Percentiles rank a stretch among this genome's conserved stretches.
phyloP scores from a whole-genome alignment of 1,284 basidiomycete genomes.

The Cryptococcus sp. region DNA sequence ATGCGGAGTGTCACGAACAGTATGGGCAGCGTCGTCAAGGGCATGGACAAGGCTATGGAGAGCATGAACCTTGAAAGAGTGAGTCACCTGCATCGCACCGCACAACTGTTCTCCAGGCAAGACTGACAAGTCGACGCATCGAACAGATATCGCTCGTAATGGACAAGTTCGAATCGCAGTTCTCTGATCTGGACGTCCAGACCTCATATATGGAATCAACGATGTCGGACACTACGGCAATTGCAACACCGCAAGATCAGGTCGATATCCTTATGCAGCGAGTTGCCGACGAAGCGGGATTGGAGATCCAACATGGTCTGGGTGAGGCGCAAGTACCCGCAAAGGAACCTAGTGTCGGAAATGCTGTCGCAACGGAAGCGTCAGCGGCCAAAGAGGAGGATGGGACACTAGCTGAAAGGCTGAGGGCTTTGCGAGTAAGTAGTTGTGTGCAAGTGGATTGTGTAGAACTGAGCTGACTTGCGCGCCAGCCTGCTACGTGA shows the following conservation, averaged over 20 bases:
- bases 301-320: conserved; percentile 91
- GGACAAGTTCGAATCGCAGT: conserved; percentile 98
- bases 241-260: conserved; percentile 94
- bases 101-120: not conserved
- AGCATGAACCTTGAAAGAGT: conserved; percentile 97
- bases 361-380: too few relatives aligned
- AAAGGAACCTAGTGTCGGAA: conserved; percentile 50
- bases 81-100: conserved; percentile 45
- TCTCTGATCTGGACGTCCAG: conserved; percentile 96
- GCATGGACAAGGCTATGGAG: conserved; percentile 99
- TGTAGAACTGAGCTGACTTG: not conserved
- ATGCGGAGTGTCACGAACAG: conserved; percentile 86
- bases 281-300: conserved; percentile 95
- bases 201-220: conserved; percentile 98
- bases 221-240: conserved; percentile 89
- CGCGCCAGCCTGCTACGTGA: conserved; percentile 17
- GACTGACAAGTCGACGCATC: not conserved
- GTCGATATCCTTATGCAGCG: conserved; percentile 89
- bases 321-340: conserved; percentile 62
- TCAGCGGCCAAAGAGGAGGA: conserved; percentile 58
- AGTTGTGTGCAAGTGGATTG: conserved; percentile 11
- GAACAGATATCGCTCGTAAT: conserved; percentile 94
- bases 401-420: conserved; percentile 41
- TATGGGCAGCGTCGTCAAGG: conserved; percentile 94
- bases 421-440: conserved; percentile 49